Evolutionary conservation across 2,329 filamentous ascomycete species (phyloP).

Genomic region (Coniochaeta hoffmannii): DNA sequence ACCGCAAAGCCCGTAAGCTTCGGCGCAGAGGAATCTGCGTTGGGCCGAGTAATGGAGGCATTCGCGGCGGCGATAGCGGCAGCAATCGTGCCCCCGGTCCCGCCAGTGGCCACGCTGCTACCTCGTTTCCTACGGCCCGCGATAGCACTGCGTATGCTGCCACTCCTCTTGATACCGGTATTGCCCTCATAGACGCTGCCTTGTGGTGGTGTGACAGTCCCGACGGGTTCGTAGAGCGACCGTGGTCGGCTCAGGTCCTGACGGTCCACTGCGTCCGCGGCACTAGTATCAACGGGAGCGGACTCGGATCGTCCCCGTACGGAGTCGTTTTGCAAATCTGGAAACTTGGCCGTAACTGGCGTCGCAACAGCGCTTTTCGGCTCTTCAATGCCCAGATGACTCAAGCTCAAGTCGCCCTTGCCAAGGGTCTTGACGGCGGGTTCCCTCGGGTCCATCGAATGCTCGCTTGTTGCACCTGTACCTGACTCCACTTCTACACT

Average conservation of each 20-base stretch:
- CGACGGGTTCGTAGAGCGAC: constrained; percentile 42
- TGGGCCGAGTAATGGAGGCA: constrained; percentile 59
- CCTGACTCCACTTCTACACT: constrained; percentile 37
- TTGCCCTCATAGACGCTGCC: constrained; percentile 61
- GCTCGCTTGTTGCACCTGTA: constrained; percentile 29
- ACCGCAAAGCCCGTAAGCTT: constrained; percentile 93
- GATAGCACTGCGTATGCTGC: constrained; percentile 59
- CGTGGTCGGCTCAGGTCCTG: constrained; percentile 31
- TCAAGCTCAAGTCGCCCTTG: constrained; percentile 79
- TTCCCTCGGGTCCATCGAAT: constrained; percentile 50
- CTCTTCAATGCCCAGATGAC: constrained; percentile 74
- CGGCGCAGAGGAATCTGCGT: constrained; percentile 50
- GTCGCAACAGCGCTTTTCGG: constrained; percentile 45
- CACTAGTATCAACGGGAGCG: constrained; percentile 41
- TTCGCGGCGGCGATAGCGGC: constrained; percentile 66
- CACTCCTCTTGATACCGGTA: constrained; percentile 50
- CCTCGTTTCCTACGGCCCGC: constrained; percentile 64
- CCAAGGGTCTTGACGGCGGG: constrained; percentile 84
- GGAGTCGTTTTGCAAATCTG: constrained; percentile 33
- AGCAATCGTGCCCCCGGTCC: constrained; percentile 54
- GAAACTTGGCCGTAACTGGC: constrained; percentile 48
- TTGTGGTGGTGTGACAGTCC: constrained; percentile 49
- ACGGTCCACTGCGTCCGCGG: constrained; percentile 25
- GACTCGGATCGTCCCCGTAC: constrained; percentile 47
- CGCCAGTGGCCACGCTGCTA: constrained; percentile 65